Conservation (phyloP, 208 protist species). For the Balamuthia mandrillaris region DNA sequence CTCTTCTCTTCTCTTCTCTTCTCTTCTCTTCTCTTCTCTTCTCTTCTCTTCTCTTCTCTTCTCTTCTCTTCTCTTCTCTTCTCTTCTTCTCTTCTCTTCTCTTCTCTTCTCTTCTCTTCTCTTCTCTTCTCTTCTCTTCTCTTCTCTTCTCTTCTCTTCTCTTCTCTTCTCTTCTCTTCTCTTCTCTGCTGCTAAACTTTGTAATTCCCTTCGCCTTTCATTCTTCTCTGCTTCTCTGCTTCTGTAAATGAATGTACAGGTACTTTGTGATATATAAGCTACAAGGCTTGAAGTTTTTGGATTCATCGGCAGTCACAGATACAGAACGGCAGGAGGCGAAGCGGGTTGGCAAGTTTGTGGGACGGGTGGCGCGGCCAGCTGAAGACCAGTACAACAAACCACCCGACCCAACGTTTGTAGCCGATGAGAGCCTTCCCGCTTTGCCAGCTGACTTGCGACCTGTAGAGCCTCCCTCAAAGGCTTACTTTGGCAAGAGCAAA, state of each 20-base stretch:
- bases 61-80: too few species aligned
- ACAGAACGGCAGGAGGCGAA: constrained; percentile 57
- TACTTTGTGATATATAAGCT: constrained; percentile 56
- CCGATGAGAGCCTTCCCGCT: not conserved
- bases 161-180: not conserved
- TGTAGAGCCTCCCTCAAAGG: not conserved
- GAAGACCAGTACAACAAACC: not conserved
- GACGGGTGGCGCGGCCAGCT: constrained; percentile 16
- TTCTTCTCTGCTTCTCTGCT: too few species aligned
- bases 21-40: not conserved
- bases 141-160: not conserved
- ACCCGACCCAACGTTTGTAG: not conserved
- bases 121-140: not conserved
- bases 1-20: not conserved
- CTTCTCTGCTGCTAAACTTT: too few species aligned
- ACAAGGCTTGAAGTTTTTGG: constrained; percentile 61
- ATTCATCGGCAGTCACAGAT: constrained; percentile 48
- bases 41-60: not conserved
- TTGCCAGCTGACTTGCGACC: not conserved
- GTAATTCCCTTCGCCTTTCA: not conserved
- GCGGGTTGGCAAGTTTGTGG: constrained; percentile 34
- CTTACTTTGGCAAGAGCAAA: constrained; percentile 3
- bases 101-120: not conserved
- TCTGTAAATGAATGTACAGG: too few species aligned
- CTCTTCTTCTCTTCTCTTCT: too few species aligned